Evolutionary conservation across 2,329 filamentous ascomycete species (phyloP).

Genomic region (Penicillium polonicum): DNA sequence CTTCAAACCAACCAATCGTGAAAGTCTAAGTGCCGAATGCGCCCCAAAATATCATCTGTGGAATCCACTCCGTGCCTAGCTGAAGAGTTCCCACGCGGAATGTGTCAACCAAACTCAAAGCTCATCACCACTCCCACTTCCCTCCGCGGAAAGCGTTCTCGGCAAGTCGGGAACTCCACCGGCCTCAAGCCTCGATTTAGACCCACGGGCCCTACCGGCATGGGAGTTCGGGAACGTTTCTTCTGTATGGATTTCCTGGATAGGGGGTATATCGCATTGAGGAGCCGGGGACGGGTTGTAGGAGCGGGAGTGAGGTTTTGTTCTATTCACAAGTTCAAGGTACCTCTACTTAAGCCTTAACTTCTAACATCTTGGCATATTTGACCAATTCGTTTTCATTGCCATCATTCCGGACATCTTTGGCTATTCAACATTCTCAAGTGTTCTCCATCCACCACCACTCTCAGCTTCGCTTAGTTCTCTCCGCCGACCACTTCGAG

Average conservation of each 20-base stretch:
- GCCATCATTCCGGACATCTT: too few species aligned
- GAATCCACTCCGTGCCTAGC: background rate
- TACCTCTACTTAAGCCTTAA: background rate
- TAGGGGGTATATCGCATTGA: slow-evolving; percentile 1
- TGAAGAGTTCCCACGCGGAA: background rate
- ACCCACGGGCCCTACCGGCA: slow-evolving; percentile 10
- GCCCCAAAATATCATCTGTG: background rate
- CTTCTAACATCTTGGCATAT: background rate
- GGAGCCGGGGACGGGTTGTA: background rate
- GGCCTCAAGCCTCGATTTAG: background rate
- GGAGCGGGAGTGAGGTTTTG: background rate
- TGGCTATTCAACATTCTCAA: too few species aligned
- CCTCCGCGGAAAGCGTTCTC: slow-evolving; percentile 14
- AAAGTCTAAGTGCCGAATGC: background rate
- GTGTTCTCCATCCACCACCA: too few species aligned
- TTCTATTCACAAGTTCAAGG: background rate
- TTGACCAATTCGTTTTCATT: background rate
- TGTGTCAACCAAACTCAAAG: background rate
- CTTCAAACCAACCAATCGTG: background rate
- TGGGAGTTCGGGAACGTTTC: slow-evolving; percentile 12
- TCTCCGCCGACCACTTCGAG: too few species aligned
- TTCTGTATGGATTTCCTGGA: background rate
- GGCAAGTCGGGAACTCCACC: slow-evolving; percentile 11
- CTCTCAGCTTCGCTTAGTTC: too few species aligned
- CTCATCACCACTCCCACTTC: background rate